Evolutionary conservation across 2,329 filamentous ascomycete species (phyloP).

Genomic region (Fusarium secorum): DNA sequence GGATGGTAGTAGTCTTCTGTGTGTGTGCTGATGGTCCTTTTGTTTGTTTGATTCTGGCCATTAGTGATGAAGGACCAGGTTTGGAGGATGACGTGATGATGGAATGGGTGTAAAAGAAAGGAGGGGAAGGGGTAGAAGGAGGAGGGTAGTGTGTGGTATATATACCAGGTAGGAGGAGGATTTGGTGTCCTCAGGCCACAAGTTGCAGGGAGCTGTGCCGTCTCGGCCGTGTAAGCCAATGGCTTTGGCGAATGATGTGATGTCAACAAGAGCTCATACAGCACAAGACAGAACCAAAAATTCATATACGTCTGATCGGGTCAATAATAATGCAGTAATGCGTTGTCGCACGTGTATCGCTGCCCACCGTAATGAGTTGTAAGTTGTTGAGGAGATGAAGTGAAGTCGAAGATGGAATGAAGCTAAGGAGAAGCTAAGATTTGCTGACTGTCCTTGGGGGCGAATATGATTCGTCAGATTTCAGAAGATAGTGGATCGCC

Average conservation of each 20-base stretch:
- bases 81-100: not conserved
- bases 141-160: conserved; percentile 9
- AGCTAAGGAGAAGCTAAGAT: not conserved
- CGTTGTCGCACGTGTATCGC: fast-evolving
- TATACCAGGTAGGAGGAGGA: conserved; percentile 13
- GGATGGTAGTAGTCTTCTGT: not conserved
- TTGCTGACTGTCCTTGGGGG: not conserved
- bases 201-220: not conserved
- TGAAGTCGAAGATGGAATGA: not conserved
- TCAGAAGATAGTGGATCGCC: fast-evolving
- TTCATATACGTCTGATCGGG: fast-evolving
- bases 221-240: conserved; percentile 3
- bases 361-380: fast-evolving
- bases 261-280: not conserved
- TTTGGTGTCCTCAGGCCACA: conserved; percentile 36
- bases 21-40: not conserved
- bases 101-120: not conserved
- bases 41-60: not conserved
- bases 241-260: not conserved
- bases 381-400: not conserved
- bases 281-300: fast-evolving
- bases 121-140: not conserved
- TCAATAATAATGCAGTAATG: fast-evolving
- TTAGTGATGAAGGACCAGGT: not conserved
- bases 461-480: not conserved